These are phyloP conservation scores for Corymbia citriodora DNA, from an alignment of 441 rosid genomes.

Conservation along the genomic window DNA sequence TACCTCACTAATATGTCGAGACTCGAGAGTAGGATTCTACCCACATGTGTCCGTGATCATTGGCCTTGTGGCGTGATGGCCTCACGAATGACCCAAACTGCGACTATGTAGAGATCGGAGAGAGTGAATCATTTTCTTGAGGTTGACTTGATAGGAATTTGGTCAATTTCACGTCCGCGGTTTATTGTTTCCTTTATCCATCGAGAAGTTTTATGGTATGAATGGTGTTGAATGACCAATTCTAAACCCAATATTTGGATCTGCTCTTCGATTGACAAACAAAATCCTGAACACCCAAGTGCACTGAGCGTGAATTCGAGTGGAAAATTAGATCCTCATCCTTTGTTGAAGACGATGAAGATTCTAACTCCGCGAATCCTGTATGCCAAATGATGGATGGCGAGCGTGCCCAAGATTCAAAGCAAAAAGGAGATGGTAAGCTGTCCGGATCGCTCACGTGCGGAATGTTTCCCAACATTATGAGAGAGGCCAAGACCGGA, in stretches of 20 bases:
- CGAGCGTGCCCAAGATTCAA: not conserved
- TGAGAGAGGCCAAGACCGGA: not conserved
- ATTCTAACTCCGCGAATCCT: not conserved
- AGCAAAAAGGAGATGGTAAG: not conserved
- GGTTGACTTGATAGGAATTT: accelerated
- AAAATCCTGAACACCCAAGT: accelerated
- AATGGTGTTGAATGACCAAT: accelerated
- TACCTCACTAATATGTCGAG: not conserved
- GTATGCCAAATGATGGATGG: not conserved
- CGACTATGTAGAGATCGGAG: not conserved
- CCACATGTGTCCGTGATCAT: accelerated
- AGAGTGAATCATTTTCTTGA: not conserved
- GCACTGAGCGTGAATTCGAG: accelerated
- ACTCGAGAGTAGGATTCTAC: not conserved
- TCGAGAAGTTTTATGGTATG: not conserved
- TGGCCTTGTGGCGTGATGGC: not conserved
- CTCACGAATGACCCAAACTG: not conserved
- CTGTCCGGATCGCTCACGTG: not conserved
- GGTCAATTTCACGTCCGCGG: accelerated
- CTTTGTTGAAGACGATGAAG: not conserved
- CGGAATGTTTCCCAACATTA: not conserved
- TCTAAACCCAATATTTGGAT: not conserved
- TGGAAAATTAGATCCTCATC: not conserved
- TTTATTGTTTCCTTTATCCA: not conserved
- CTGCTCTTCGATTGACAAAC: not conserved